Evolutionary conservation across 2,329 filamentous ascomycete genomes (phyloP).

Genomic region (Epichloe gansuensis): DNA sequence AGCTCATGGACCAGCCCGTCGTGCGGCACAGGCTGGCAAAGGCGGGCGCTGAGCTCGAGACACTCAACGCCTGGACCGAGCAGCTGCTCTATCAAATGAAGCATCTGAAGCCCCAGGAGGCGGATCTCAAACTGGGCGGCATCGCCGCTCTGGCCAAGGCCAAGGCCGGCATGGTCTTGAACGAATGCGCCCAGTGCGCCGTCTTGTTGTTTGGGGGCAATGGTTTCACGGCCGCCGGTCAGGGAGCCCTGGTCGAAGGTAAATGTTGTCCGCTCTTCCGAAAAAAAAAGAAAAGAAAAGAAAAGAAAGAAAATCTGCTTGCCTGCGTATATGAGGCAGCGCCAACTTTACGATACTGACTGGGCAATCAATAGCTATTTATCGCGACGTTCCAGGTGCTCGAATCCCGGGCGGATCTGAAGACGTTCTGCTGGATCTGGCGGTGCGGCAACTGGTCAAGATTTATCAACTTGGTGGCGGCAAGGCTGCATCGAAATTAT

Average conservation of each 20-base stretch:
- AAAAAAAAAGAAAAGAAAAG: no score
- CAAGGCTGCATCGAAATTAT: neutral
- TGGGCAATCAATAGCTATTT: neutral
- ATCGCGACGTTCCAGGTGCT: constrained; percentile 2
- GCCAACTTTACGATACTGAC: neutral
- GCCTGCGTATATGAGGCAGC: neutral
- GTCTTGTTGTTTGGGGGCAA: constrained; percentile 42
- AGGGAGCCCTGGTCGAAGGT: constrained; percentile 37
- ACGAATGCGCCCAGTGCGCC: constrained; percentile 40
- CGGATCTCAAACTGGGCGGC: constrained; percentile 21
- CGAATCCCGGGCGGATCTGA: constrained; percentile 42
- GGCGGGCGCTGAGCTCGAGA: constrained; percentile 47
- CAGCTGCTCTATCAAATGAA: constrained; percentile 47
- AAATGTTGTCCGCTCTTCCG: constrained; percentile 37
- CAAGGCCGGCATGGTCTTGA: constrained; percentile 36
- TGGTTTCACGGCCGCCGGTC: constrained; percentile 36
- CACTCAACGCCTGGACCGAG: constrained; percentile 48
- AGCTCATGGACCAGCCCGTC: constrained; percentile 44
- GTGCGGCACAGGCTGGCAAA: constrained; percentile 47
- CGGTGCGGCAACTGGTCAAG: constrained; percentile 22
- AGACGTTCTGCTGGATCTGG: constrained; percentile 40
- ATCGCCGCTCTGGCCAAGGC: constrained; percentile 29
- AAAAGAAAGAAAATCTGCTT: neutral
- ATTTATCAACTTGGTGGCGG: constrained; percentile 5
- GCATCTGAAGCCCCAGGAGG: constrained; percentile 16